Base-by-base conservation (phyloP, 2,329 filamentous ascomycete genomes). In the Aspergillus phoenicis region DNA sequence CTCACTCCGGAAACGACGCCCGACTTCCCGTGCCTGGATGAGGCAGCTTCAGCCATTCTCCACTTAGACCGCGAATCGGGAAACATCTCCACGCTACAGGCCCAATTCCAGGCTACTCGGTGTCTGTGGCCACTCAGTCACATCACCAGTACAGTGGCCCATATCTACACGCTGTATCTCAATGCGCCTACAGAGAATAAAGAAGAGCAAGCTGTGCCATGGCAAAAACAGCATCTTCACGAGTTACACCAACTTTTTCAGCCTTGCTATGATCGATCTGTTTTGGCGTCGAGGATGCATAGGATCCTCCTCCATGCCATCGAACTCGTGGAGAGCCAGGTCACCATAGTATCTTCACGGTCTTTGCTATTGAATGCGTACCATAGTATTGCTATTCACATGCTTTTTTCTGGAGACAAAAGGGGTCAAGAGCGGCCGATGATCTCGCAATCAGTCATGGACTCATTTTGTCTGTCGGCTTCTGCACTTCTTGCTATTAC, bases 11-110 rank as follows among this genome's bases (percentile, higher is more conserved):
- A 59, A 20, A 58, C 54, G 20, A 57, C 62, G 4, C 56, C 62
- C 11, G 52, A 54, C 2, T 70, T 70, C 22, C 68, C 68, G 4
- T 65, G 66, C 5, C 47, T 62, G 26, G 65, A 70, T 49, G 60
- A 69, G 43, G 57, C 52, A 8, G 56, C 56, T 5, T 70, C 68
- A 1, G 59, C 57, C 4, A 41, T 69, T 3, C 57, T 67, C 41
- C 56, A 24, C 6, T 60, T 69, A 20, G 68, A 70, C 39, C 48
- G 59, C 2, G 60, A 58, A 7, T 65, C 63, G 3, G 62, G 63
- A 24, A 66, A 67, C 38, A 58, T 66, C n/a, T 63, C 64, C 20
- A 60, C 58, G 1, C 36, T 60, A 11, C 47, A 38, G 6, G 52
- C 58, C 43, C 58, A 60, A 52, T 24, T 43, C 17, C 52, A 36